Percentiles rank a stretch among this genome's conserved stretches.
phyloP scores from a whole-genome alignment of 2,329 filamentous ascomycete genomes.

The Madurella fahalii region DNA sequence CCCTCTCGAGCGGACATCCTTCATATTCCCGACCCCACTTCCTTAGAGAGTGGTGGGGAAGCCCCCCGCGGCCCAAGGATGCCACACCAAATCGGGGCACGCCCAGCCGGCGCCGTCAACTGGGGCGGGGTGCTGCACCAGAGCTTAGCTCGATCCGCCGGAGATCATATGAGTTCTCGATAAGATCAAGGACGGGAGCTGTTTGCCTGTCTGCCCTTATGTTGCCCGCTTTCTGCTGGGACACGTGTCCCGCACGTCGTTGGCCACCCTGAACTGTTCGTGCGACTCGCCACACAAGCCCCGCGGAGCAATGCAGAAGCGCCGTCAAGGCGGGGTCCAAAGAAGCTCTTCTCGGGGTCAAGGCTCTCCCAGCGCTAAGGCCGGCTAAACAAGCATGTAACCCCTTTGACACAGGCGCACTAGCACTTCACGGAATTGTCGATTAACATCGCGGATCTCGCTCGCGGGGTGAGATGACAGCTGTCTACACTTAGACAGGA shows the following conservation, averaged over 20 bases:
- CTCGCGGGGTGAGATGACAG: constrained; percentile 2
- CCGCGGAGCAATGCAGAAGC: constrained; percentile 4
- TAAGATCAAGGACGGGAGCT: constrained; percentile 15
- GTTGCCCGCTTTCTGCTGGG: constrained; percentile 2
- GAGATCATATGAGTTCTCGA: constrained; percentile 6
- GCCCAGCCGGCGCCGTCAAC: not conserved
- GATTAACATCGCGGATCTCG: not conserved
- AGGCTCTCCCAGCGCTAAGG: constrained; percentile 1
- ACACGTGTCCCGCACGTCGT: constrained; percentile 10
- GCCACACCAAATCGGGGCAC: not conserved
- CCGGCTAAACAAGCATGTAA: constrained; percentile 6
- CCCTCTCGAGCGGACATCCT: too few relatives aligned
- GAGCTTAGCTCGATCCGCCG: not conserved
- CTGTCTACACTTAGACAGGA: not conserved
- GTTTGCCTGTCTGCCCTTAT: constrained; percentile 2
- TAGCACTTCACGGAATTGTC: too few relatives aligned
- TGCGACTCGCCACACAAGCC: not conserved
- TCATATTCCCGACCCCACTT: not conserved
- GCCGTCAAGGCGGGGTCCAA: not conserved
- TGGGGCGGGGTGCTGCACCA: not conserved
- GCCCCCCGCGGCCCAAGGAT: not conserved
- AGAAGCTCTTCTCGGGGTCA: too few relatives aligned
- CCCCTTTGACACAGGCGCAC: too few relatives aligned
- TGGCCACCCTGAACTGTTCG: not conserved
- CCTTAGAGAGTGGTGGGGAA: not conserved